Percentiles rank a stretch among this genome's conserved stretches.
These are phyloP conservation scores for Botrytis byssoidea DNA, from an alignment of 2,329 filamentous ascomycete genomes.

Conservation along the genomic window DNA sequence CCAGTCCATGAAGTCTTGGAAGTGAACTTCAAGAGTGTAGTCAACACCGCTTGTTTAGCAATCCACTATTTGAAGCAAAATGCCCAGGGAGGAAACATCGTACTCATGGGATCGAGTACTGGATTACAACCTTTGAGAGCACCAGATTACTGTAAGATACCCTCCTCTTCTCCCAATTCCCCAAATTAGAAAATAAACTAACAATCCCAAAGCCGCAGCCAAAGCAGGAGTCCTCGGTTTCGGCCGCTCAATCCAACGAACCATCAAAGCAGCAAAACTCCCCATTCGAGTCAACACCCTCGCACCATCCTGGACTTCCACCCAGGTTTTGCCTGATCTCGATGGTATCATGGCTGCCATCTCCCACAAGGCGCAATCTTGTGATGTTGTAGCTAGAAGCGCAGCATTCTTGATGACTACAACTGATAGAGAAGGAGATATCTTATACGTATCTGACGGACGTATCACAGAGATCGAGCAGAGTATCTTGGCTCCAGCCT, in stretches of 20 bases:
- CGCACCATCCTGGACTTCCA: conserved; percentile 55
- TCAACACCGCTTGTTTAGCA: conserved; percentile 51
- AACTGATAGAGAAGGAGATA: conserved; percentile 47
- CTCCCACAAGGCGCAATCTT: conserved; percentile 45
- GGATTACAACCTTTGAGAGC: conserved; percentile 51
- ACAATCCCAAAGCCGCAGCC: conserved; percentile 40
- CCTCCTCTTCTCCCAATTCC: not conserved
- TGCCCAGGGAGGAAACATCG: conserved; percentile 50
- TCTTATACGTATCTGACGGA: conserved; percentile 51
- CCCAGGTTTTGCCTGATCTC: conserved; percentile 46
- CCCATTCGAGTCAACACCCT: conserved; percentile 55
- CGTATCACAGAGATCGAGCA: conserved; percentile 56
- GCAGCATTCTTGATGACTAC: conserved; percentile 53
- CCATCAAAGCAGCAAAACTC: conserved; percentile 36
- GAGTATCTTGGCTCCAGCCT: conserved; percentile 41
- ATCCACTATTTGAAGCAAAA: conserved; percentile 52
- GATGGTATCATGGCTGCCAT: conserved; percentile 42
- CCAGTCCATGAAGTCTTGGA: conserved; percentile 47
- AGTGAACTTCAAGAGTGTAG: conserved; percentile 49
- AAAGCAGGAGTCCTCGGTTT: conserved; percentile 57
- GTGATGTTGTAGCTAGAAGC: conserved; percentile 49
- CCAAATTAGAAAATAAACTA: conserved; percentile 30
- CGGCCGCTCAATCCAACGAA: conserved; percentile 46
- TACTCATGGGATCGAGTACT: conserved; percentile 52
- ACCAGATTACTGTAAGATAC: conserved; percentile 46